Evolutionary conservation across 805 yeast species (phyloP).

Genomic region (Yamadazyma kitorensis): DNA sequence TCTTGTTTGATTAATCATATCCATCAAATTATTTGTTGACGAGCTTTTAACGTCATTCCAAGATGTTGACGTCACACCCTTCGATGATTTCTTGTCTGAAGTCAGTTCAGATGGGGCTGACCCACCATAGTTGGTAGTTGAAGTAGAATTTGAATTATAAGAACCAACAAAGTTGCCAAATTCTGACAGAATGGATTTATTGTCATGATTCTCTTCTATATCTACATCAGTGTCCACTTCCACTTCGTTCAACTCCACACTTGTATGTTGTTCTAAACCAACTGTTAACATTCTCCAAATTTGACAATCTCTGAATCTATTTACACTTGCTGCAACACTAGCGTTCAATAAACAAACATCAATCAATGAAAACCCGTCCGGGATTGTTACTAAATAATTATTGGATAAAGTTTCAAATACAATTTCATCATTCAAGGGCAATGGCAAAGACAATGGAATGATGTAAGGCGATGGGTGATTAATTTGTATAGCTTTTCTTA

Average conservation of each 20-base stretch:
- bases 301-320: constrained; percentile 53
- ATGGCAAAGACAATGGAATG: constrained; percentile 41
- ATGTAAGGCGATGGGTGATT: constrained; percentile 33
- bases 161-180: constrained; percentile 41
- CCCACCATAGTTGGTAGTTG: constrained; percentile 37
- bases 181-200: constrained; percentile 32
- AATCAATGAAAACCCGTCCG: constrained; percentile 47
- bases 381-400: constrained; percentile 45
- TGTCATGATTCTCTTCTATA: constrained; percentile 8
- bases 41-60: constrained; percentile 15
- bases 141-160: constrained; percentile 40
- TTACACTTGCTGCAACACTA: constrained; percentile 50
- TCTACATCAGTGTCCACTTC: constrained; percentile 4
- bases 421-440: constrained; percentile 40
- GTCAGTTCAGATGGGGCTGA: constrained; percentile 11
- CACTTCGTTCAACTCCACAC: not conserved
- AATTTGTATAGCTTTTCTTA: constrained; percentile 10
- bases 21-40: constrained; percentile 20
- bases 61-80: constrained; percentile 4
- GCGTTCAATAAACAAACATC: constrained; percentile 62
- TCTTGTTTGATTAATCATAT: constrained; percentile 20
- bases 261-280: constrained; percentile 34
- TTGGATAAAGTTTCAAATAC: constrained; percentile 48
- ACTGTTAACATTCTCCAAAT: constrained; percentile 60
- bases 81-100: constrained; percentile 7